Conservation (phyloP, 2,329 filamentous ascomycete species). For the Elsinoe fawcettii region DNA sequence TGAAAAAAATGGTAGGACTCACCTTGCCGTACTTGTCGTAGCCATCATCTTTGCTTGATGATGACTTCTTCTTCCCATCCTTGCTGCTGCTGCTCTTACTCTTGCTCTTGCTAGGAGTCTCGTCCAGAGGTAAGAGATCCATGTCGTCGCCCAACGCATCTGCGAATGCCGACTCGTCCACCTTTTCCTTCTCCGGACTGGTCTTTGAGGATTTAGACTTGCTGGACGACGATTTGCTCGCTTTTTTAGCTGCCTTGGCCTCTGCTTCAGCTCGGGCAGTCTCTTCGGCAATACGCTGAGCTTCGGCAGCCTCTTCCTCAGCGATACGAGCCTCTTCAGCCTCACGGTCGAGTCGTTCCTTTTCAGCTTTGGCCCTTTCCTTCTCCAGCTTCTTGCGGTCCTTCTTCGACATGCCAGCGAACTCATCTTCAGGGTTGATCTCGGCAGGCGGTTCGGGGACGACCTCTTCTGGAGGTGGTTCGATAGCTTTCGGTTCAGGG, state of each 20-base stretch:
- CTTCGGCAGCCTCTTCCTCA: slow-evolving; percentile 13
- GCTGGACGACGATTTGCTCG: slow-evolving; percentile 34
- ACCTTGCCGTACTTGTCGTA: slow-evolving; percentile 30
- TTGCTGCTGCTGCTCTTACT: slow-evolving; percentile 21
- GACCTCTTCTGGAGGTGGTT: slow-evolving; percentile 42
- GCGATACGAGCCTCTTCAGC: slow-evolving; percentile 13
- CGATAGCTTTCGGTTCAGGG: not conserved
- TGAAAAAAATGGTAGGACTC: slow-evolving; percentile 1
- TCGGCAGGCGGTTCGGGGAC: slow-evolving; percentile 31
- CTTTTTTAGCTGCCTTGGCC: slow-evolving; percentile 25
- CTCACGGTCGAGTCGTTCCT: slow-evolving; percentile 25
- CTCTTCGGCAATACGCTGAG: not conserved
- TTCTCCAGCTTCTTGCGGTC: slow-evolving; percentile 32
- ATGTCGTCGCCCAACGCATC: slow-evolving; percentile 30
- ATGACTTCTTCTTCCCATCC: slow-evolving; percentile 19
- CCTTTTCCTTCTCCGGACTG: slow-evolving; percentile 27
- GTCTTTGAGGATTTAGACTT: slow-evolving; percentile 15
- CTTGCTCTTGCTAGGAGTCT: slow-evolving; percentile 24
- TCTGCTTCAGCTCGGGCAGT: slow-evolving; percentile 18
- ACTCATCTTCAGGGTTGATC: slow-evolving; percentile 29
- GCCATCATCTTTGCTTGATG: slow-evolving; percentile 25
- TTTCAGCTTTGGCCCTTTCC: slow-evolving; percentile 40
- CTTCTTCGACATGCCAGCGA: slow-evolving; percentile 30
- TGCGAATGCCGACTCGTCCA: slow-evolving; percentile 31
- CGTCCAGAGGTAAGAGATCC: slow-evolving; percentile 27